Percentiles rank a stretch among this genome's conserved stretches.
phyloP scores from a whole-genome alignment of 192 early-diverging fungal species.

The Umbelopsis sp. region DNA sequence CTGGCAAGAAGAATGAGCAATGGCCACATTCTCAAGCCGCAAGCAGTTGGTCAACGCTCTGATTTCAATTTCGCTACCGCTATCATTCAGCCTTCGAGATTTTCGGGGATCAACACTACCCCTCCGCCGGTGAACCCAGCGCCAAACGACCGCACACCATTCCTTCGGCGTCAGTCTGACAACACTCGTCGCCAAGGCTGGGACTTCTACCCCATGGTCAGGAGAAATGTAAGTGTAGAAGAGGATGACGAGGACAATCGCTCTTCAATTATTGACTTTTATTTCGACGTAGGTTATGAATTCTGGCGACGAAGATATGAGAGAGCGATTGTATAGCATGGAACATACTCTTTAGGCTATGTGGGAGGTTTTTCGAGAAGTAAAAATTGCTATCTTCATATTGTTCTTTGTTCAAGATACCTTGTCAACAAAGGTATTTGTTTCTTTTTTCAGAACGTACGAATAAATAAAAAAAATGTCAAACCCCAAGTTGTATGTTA shows the following conservation, averaged over 20 bases:
- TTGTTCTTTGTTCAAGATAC: no score
- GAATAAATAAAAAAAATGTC: no score
- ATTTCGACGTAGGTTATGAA: conserved; percentile 31
- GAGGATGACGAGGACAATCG: neutral
- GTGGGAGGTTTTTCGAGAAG: no score
- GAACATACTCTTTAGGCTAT: conserved; percentile 22
- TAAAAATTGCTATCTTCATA: no score
- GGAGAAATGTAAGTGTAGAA: conserved; percentile 31
- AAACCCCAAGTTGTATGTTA: no score
- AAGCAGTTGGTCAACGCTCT: neutral
- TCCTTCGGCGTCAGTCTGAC: neutral
- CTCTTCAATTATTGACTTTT: neutral
- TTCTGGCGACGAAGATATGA: conserved; percentile 37
- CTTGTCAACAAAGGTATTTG: no score
- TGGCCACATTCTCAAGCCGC: conserved; percentile 24
- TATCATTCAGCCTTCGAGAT: neutral
- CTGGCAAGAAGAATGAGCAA: conserved; percentile 32
- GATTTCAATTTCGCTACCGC: conserved; percentile 13
- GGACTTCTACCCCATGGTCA: conserved; percentile 32
- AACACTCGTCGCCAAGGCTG: conserved; percentile 18
- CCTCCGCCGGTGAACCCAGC: neutral
- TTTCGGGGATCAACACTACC: neutral
- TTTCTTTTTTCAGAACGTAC: no score
- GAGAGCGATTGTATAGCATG: conserved; percentile 35
- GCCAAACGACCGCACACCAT: neutral